A percentile compares a stretch with the other conserved stretches of the same genome.
Conservation (phyloP, 1,284 basidiomycete species). For the Trichosporon asahii region DNA sequence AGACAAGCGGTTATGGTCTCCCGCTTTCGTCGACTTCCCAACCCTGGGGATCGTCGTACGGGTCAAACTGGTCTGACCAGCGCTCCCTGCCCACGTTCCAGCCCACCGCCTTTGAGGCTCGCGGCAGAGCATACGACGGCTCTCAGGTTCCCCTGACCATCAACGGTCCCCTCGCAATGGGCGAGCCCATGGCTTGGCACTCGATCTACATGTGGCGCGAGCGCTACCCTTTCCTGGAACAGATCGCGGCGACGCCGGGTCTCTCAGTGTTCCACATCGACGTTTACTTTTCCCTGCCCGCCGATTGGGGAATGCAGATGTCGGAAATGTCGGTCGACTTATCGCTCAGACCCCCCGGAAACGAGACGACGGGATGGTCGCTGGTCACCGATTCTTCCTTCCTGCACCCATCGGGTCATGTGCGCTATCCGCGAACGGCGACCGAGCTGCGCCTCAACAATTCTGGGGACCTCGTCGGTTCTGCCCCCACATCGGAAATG, state of each 20-base stretch:
- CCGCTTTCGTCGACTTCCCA: neutral
- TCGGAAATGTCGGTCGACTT: constrained; percentile 10
- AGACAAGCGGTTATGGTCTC: constrained; percentile 9
- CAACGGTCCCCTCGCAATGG: constrained; percentile 6
- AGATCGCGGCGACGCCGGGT: neutral
- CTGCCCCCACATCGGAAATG: constrained; percentile 11
- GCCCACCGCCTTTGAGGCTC: constrained; percentile 15
- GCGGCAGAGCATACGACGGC: neutral
- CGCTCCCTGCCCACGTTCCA: constrained; percentile 13
- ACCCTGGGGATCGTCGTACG: constrained; percentile 8
- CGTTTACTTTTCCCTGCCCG: constrained; percentile 17
- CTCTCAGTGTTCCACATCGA: constrained; percentile 24
- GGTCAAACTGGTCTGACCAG: constrained; percentile 4
- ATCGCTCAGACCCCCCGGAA: neutral
- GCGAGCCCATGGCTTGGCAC: constrained; percentile 12
- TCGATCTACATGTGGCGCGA: constrained; percentile 10
- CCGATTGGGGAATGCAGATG: constrained; percentile 13
- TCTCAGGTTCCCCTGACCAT: constrained; percentile 10
- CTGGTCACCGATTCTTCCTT: constrained; percentile 21
- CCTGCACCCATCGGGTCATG: neutral
- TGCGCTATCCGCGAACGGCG: neutral
- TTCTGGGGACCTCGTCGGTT: constrained; percentile 4
- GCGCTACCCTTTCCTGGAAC: constrained; percentile 23
- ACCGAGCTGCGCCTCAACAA: constrained; percentile 2
- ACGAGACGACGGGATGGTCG: constrained; percentile 14